Percentiles rank a stretch among this genome's conserved stretches.
Conservation (phyloP, 768 basidiomycete genomes). For the Termitomyces sp. region DNA sequence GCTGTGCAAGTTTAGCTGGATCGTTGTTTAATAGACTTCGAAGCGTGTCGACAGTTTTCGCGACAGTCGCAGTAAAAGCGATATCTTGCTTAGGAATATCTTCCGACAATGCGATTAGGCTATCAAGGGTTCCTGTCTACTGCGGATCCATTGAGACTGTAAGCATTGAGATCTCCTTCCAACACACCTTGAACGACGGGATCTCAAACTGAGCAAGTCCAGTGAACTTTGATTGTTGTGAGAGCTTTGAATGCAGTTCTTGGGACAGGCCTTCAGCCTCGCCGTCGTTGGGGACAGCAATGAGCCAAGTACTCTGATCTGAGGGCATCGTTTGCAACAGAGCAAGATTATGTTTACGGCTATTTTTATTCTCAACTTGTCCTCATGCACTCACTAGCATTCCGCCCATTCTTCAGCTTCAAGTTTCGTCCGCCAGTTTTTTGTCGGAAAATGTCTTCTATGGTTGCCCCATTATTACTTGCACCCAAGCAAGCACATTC, state of each 20-base stretch:
- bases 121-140: slow-evolving; percentile 92
- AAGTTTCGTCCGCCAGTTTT: slow-evolving; percentile 7
- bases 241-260: slow-evolving; percentile 62
- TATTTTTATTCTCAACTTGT: slow-evolving; percentile 12
- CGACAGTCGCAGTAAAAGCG: slow-evolving; percentile 83
- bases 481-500: slow-evolving; percentile 47
- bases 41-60: slow-evolving; percentile 92
- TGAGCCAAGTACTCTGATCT: slow-evolving; percentile 93
- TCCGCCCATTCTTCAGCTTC: slow-evolving; percentile 3
- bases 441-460: slow-evolving; percentile 36
- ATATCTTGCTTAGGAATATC: slow-evolving; percentile 89
- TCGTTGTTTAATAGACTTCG: slow-evolving; percentile 90
- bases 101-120: slow-evolving; percentile 86
- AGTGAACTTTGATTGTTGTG: slow-evolving; percentile 51
- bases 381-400: slow-evolving; percentile 3
- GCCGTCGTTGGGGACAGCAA: slow-evolving; percentile 83
- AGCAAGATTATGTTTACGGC: slow-evolving; percentile 19
- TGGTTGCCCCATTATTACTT: slow-evolving; percentile 44
- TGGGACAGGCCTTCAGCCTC: slow-evolving; percentile 75
- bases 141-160: slow-evolving; percentile 10
- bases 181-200: slow-evolving; percentile 85
- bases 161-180: slow-evolving; percentile 1
- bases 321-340: slow-evolving; percentile 68
- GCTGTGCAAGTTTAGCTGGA: slow-evolving; percentile 67
- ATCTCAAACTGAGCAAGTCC: slow-evolving; percentile 66